phyloP scores from a whole-genome alignment of 768 basidiomycete genomes.

The Leucogyrophana mollusca region DNA sequence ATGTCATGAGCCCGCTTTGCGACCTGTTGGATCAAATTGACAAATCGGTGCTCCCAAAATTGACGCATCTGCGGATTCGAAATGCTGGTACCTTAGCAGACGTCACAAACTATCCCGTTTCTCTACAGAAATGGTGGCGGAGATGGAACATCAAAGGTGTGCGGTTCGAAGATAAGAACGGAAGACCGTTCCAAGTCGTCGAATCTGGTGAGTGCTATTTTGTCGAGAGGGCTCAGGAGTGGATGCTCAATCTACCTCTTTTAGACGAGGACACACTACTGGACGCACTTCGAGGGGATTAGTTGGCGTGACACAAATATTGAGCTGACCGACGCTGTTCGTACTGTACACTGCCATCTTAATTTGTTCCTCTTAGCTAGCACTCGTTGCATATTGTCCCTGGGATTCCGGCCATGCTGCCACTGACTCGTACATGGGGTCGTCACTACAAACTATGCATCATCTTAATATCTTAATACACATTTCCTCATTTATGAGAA shows the following conservation, averaged over 20 bases:
- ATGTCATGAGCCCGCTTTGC: constrained; percentile 42
- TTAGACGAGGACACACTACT: not conserved
- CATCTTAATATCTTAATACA: no score
- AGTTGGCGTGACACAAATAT: not conserved
- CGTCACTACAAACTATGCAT: no score
- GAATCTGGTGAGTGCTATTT: not conserved
- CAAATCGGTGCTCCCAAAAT: constrained; percentile 29
- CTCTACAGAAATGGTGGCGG: constrained; percentile 27
- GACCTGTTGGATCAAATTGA: constrained; percentile 38
- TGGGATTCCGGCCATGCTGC: no score
- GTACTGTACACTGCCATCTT: no score
- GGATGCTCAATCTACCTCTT: not conserved
- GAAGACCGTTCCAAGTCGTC: constrained; percentile 17
- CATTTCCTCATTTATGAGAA: no score
- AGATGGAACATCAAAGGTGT: constrained; percentile 26
- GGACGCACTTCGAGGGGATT: not conserved
- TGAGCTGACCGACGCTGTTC: no score
- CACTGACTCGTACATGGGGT: no score
- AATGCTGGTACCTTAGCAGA: constrained; percentile 38
- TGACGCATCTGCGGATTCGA: constrained; percentile 38
- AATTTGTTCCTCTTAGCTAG: not conserved
- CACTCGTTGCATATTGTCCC: not conserved
- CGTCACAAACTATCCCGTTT: constrained; percentile 24
- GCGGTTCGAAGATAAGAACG: constrained; percentile 32
- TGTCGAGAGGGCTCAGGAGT: not conserved